Evolutionary conservation across 768 basidiomycete species (phyloP), one percentile per base, ranked within the genome.

Genomic region (Xerocomellus intermedius): DNA sequence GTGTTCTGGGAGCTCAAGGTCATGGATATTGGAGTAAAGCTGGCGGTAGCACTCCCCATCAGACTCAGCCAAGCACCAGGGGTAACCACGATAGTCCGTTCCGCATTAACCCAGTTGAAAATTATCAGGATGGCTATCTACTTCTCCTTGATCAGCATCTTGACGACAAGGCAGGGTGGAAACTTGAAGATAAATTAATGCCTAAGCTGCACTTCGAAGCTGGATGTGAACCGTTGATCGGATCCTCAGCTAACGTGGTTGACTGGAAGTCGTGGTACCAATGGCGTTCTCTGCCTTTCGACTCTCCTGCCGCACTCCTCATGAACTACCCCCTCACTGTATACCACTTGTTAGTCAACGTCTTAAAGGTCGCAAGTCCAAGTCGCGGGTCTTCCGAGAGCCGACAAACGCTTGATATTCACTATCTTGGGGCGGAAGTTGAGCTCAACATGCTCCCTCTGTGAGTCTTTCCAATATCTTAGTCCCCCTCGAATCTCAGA

Each of bases 191-290:
- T 21, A 62, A 63, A 45, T 55, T 76, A 1, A 69, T 75, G 24
- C 73, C 76, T 44, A 63, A 66, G 35, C 59, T 70, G 19, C 64
- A 67, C 42, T 70, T 69, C n/a, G 58, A 62, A 38, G 55, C 62
- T 32, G 63, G 61, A 17, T 55, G 62, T 28, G 71, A 74, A 46
- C 69, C 61, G 3, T 46, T 48, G 32, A 64, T 71, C 14, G 55
- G 59, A 58, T 59, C 69, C 57, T 55, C 67, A 48, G 62, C 50
- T 30, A 65, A 70, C 19, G 61, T 76, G 30, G 58, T 62, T 26
- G 74, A 70, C 53, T 81, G 79, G 79, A 67, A 65, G 32, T 73
- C 74, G 28, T 80, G 77, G 66, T 75, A 79, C 60, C 56, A 69
- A 43, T 79, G 78, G 79, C 74, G 79, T 36, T 68, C 71, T 43